Evolutionary conservation across 345 rosid species (phyloP).

Genomic region (Syzygium aromaticum): DNA sequence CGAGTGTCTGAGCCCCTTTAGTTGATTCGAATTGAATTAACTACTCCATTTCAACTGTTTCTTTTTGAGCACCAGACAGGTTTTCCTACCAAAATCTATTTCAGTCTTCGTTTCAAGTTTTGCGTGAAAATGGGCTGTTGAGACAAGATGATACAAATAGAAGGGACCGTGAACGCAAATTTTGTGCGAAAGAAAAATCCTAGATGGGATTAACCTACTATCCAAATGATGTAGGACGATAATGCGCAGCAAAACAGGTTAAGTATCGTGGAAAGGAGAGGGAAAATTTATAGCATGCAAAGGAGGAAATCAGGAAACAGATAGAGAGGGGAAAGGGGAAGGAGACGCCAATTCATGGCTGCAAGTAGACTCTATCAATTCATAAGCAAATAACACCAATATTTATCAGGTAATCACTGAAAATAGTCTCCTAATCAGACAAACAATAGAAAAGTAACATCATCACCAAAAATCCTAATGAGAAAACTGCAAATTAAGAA

Average conservation of each 20-base stretch:
- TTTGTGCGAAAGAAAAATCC: background rate
- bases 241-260: background rate
- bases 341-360: background rate
- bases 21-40: background rate
- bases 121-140: background rate
- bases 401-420: background rate
- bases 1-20: background rate
- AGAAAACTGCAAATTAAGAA: background rate
- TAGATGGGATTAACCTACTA: background rate
- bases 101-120: background rate
- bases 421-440: background rate
- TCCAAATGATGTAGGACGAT: background rate
- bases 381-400: background rate
- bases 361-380: background rate
- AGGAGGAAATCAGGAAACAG: background rate
- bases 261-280: background rate
- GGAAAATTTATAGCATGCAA: background rate
- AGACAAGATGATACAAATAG: background rate
- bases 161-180: background rate
- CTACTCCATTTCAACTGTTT: background rate
- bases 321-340: background rate
- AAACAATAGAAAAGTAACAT: background rate
- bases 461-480: background rate
- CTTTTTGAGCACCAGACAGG: background rate
- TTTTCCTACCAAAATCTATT: background rate